Percentiles rank a stretch among this genome's conserved stretches.
phyloP scores from a whole-genome alignment of 225 moss, liverwort and hornwort genomes.

The Pseudoscleropodium purum region DNA sequence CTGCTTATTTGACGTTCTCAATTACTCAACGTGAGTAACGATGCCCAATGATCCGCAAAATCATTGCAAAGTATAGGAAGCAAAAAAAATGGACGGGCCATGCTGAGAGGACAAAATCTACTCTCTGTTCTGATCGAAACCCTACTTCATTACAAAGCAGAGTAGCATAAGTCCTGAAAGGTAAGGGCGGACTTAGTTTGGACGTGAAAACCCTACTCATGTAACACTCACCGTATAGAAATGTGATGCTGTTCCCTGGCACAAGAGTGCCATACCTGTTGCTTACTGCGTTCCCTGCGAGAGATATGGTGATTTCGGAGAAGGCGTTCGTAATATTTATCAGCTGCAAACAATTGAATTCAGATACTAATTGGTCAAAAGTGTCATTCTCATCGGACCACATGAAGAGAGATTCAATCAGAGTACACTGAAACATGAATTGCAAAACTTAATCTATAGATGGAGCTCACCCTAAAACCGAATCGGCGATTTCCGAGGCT shows the following conservation, averaged over 20 bases:
- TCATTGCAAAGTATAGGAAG: not conserved
- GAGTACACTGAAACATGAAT: not conserved
- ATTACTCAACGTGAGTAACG: not conserved
- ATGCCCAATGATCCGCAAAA: not conserved
- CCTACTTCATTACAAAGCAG: not conserved
- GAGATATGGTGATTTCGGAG: constrained; percentile 48
- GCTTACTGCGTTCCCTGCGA: constrained; percentile 49
- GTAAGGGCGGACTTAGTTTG: not conserved
- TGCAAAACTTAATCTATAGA: not conserved
- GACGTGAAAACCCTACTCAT: not conserved
- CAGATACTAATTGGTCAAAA: not conserved
- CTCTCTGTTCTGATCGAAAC: not conserved
- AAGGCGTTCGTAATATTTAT: constrained; percentile 30
- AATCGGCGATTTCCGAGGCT: constrained; percentile 56
- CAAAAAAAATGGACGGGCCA: not conserved
- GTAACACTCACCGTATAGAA: constrained; percentile 59
- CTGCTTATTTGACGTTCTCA: not conserved
- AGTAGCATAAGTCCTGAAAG: not conserved
- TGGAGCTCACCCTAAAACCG: constrained; percentile 35
- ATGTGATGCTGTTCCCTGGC: constrained; percentile 34
- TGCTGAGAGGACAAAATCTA: not conserved
- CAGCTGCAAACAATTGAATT: constrained; percentile 30
- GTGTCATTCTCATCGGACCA: not conserved
- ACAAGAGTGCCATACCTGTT: constrained; percentile 61
- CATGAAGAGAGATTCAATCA: not conserved